A percentile compares a stretch with the other conserved stretches of the same genome.
phyloP scores from a whole-genome alignment of 179 eudicot species.

The Pouteria campechiana region DNA sequence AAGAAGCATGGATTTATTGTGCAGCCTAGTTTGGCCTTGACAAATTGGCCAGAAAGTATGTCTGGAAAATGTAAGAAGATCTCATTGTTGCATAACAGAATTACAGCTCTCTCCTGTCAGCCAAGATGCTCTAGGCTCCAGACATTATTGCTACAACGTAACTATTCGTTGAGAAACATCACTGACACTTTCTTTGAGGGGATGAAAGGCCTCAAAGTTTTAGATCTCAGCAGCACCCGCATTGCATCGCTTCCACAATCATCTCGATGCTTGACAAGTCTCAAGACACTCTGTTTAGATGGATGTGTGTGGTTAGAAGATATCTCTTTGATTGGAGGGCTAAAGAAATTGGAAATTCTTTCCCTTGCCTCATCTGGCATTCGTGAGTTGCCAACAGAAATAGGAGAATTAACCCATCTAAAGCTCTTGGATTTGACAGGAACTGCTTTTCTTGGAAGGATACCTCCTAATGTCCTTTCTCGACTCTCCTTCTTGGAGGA shows the following conservation, averaged over 20 bases:
- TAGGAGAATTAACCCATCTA: neutral
- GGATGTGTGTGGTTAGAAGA: neutral
- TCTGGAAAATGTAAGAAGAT: neutral
- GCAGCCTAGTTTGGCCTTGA: neutral
- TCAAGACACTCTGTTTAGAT: neutral
- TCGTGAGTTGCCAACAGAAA: neutral
- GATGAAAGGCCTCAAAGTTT: neutral
- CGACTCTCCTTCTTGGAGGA: too few relatives aligned
- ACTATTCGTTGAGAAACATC: neutral
- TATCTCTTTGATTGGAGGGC: neutral
- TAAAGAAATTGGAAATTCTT: conserved; percentile 2
- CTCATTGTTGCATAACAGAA: neutral
- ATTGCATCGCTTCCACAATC: neutral
- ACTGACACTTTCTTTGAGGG: neutral
- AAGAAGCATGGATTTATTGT: neutral
- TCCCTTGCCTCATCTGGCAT: neutral
- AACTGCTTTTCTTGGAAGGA: too few relatives aligned
- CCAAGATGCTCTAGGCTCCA: neutral
- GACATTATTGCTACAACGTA: neutral
- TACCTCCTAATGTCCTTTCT: too few relatives aligned
- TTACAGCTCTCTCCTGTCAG: neutral
- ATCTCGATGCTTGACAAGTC: neutral
- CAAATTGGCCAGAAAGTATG: neutral
- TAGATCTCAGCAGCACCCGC: neutral
- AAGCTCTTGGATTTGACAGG: conserved; percentile 2